phyloP scores from a whole-genome alignment of 495 filamentous ascomycete species.

The Penicillium lividum region DNA sequence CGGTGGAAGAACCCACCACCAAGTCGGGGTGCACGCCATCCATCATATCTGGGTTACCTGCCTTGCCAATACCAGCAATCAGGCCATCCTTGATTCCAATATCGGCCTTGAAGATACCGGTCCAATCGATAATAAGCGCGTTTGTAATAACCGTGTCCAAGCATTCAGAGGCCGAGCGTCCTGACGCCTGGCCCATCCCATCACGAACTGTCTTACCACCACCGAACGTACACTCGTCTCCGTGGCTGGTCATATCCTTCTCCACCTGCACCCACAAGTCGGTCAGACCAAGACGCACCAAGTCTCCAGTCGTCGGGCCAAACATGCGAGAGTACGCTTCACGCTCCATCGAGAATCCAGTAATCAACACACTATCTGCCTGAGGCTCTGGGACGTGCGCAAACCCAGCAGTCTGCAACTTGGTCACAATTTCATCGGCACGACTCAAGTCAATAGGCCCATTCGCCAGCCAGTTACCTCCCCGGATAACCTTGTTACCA shows the following conservation, averaged over 20 bases:
- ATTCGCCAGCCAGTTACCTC: slow-evolving; percentile 78
- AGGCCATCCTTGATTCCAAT: slow-evolving; percentile 89
- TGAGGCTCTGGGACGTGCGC: slow-evolving; percentile 68
- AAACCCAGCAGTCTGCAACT: slow-evolving; percentile 72
- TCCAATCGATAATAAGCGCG: slow-evolving; percentile 88
- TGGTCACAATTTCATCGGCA: slow-evolving; percentile 62
- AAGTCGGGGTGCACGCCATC: slow-evolving; percentile 76
- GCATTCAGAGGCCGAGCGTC: slow-evolving; percentile 65
- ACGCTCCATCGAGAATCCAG: slow-evolving; percentile 70
- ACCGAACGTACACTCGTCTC: slow-evolving; percentile 95
- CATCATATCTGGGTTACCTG: slow-evolving; percentile 97
- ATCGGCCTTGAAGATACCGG: slow-evolving; percentile 95
- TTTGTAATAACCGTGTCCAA: slow-evolving; percentile 92
- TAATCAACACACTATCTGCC: slow-evolving; percentile 54
- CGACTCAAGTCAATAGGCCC: slow-evolving; percentile 66
- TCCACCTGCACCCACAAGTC: slow-evolving; percentile 93
- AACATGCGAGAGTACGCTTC: slow-evolving; percentile 84
- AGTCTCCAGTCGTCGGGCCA: slow-evolving; percentile 86
- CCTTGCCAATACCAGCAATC: slow-evolving; percentile 92
- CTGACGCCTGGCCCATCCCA: slow-evolving; percentile 93
- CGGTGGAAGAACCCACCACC: slow-evolving; percentile 86
- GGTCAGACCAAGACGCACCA: slow-evolving; percentile 78
- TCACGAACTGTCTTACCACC: slow-evolving; percentile 94
- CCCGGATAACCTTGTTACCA: slow-evolving; percentile 76
- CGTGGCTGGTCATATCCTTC: slow-evolving; percentile 80